phyloP scores from a whole-genome alignment of 2,329 filamentous ascomycete species.

The Lanzia echinophila region DNA sequence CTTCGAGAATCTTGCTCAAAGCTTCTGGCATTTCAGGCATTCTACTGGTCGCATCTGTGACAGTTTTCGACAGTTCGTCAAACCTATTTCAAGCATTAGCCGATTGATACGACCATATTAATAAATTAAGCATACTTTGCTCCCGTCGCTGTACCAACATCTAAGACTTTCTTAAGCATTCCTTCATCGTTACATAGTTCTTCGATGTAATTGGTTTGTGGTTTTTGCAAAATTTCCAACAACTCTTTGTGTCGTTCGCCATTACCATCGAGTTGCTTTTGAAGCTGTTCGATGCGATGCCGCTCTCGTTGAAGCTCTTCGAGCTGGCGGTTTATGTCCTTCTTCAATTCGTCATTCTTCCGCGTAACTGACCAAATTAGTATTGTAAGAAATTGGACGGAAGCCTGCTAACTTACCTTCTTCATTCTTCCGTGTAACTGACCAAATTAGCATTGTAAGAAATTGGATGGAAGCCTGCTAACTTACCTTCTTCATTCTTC shows the following conservation, averaged over 20 bases:
- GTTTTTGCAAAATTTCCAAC: constrained; percentile 17
- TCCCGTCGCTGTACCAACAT: constrained; percentile 16
- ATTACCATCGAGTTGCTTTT: neutral
- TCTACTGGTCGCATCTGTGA: constrained; percentile 13
- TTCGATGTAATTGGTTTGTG: constrained; percentile 12
- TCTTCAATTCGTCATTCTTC: neutral
- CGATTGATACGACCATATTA: neutral
- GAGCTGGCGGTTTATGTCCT: neutral
- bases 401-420: neutral
- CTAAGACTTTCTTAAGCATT: constrained; percentile 16
- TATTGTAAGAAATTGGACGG: neutral
- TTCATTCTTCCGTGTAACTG: neutral
- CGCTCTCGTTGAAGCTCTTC: neutral
- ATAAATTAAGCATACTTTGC: constrained; percentile 28
- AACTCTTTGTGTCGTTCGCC: constrained; percentile 15
- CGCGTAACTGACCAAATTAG: neutral
- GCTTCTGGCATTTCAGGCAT: constrained; percentile 13
- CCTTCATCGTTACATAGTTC: constrained; percentile 20
- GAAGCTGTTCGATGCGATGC: neutral
- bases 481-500: neutral
- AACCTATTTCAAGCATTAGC: constrained; percentile 18
- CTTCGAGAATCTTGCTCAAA: constrained; percentile 20
- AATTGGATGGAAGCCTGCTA: neutral
- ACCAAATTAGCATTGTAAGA: neutral
- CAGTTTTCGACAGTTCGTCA: constrained; percentile 13